These are phyloP conservation scores for Ephemerocybe angulata DNA, from an alignment of 768 basidiomycete genomes.

Conservation along the genomic window DNA sequence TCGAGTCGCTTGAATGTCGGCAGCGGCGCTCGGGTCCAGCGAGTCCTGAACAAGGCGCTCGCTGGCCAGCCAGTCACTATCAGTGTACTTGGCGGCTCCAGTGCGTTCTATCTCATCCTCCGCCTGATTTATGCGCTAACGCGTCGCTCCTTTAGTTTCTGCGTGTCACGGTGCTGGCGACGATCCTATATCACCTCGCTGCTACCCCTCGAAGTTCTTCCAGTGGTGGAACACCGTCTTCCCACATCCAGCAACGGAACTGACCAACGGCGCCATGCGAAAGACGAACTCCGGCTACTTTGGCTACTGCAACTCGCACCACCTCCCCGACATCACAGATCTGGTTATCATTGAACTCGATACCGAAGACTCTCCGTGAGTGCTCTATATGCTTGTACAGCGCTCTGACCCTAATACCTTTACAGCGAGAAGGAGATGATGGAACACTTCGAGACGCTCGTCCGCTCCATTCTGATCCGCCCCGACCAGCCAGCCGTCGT, in stretches of 20 bases:
- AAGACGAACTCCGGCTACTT: slow-evolving; percentile 93
- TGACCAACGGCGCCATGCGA: slow-evolving; percentile 96
- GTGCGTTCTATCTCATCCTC: slow-evolving; percentile 37
- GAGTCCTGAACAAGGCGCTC: slow-evolving; percentile 79
- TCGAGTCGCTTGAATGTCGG: slow-evolving; percentile 76
- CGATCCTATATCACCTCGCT: slow-evolving; percentile 75
- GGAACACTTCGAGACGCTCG: slow-evolving; percentile 87
- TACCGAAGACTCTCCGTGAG: slow-evolving; percentile 82
- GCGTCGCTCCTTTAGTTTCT: slow-evolving; percentile 55
- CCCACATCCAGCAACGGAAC: slow-evolving; percentile 94
- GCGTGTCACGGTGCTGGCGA: slow-evolving; percentile 93
- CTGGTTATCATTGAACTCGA: slow-evolving; percentile 95
- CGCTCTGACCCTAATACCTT: background rate
- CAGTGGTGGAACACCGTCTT: slow-evolving; percentile 98
- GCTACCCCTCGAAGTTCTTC: slow-evolving; percentile 96
- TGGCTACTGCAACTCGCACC: slow-evolving; percentile 89
- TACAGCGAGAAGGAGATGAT: slow-evolving; percentile 63
- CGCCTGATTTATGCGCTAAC: slow-evolving; percentile 8
- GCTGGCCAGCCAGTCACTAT: slow-evolving; percentile 86
- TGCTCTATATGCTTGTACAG: slow-evolving; percentile 14
- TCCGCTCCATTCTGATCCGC: slow-evolving; percentile 87
- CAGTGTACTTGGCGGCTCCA: slow-evolving; percentile 84
- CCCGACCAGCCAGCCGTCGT: slow-evolving; percentile 90
- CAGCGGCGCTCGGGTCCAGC: slow-evolving; percentile 77
- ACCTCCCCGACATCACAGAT: slow-evolving; percentile 91